Percentiles rank a stretch among this genome's conserved stretches.
phyloP scores from a whole-genome alignment of 495 filamentous ascomycete species.

The Pseudomonodictys pantanalensis region DNA sequence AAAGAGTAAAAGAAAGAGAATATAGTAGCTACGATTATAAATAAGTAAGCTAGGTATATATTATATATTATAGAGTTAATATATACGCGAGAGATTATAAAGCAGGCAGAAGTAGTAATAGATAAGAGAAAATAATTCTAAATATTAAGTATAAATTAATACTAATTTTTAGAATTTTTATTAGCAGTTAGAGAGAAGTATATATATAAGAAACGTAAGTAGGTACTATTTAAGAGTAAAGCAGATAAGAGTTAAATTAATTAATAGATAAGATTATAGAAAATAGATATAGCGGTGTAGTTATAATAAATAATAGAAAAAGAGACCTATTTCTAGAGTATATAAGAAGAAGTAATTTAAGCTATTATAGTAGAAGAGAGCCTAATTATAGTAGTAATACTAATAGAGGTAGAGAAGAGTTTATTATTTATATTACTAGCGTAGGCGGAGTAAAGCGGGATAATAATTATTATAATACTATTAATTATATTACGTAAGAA shows the following conservation, averaged over 20 bases:
- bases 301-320: neutral
- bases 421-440: neutral
- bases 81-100: no score
- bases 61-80: no score
- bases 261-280: neutral
- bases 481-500: no score
- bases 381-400: neutral
- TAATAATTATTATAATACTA: neutral
- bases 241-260: neutral
- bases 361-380: neutral
- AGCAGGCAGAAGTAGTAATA: no score
- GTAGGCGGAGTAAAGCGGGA: neutral
- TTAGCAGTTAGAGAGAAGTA: no score
- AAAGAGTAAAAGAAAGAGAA: no score
- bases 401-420: neutral
- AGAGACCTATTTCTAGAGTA: neutral
- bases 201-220: no score
- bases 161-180: no score
- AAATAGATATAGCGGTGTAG: neutral
- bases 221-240: neutral
- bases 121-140: no score
- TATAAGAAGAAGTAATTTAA: neutral
- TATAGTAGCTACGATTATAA: no score
- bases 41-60: no score
- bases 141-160: no score